These are phyloP conservation scores for Meyerozyma smithsonii DNA, from an alignment of 1,139 yeast species.

Conservation along the genomic window DNA sequence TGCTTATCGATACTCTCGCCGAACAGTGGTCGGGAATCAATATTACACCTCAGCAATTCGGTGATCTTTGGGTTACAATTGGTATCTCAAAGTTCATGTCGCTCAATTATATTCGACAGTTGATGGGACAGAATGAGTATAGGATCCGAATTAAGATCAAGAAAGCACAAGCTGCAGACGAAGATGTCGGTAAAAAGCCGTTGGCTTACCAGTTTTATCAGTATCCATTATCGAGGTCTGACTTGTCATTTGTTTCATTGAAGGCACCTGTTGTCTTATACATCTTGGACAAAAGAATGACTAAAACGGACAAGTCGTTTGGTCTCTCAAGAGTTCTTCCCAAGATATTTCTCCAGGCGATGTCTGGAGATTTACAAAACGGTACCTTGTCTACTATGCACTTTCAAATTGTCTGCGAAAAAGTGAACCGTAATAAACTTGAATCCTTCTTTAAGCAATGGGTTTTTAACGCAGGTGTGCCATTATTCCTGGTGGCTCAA, in stretches of 20 bases:
- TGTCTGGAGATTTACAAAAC: conserved; percentile 87
- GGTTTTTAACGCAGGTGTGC: conserved; percentile 89
- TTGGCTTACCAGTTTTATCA: conserved; percentile 62
- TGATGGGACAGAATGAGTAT: conserved; percentile 84
- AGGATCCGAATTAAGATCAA: conserved; percentile 63
- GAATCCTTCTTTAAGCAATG: conserved; percentile 88
- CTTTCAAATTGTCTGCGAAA: conserved; percentile 89
- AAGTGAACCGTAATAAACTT: conserved; percentile 81
- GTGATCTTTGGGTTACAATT: conserved; percentile 88
- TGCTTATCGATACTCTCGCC: conserved; percentile 66
- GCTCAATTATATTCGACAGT: conserved; percentile 55
- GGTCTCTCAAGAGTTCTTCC: conserved; percentile 92
- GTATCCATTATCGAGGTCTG: conserved; percentile 64
- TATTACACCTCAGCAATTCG: conserved; percentile 73
- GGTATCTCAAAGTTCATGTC: conserved; percentile 89
- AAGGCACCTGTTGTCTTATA: conserved; percentile 85
- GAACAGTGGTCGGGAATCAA: conserved; percentile 94
- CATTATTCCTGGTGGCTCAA: conserved; percentile 83
- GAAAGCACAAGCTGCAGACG: conserved; percentile 62
- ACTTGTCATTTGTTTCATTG: conserved; percentile 59
- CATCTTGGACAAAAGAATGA: conserved; percentile 87
- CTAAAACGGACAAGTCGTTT: conserved; percentile 90
- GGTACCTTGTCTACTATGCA: conserved; percentile 79
- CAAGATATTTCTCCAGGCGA: conserved; percentile 84
- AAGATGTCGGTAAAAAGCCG: conserved; percentile 81